These are phyloP conservation scores for Trichoderma afroharzianum DNA, from an alignment of 2,329 filamentous ascomycete species.

Conservation along the genomic window DNA sequence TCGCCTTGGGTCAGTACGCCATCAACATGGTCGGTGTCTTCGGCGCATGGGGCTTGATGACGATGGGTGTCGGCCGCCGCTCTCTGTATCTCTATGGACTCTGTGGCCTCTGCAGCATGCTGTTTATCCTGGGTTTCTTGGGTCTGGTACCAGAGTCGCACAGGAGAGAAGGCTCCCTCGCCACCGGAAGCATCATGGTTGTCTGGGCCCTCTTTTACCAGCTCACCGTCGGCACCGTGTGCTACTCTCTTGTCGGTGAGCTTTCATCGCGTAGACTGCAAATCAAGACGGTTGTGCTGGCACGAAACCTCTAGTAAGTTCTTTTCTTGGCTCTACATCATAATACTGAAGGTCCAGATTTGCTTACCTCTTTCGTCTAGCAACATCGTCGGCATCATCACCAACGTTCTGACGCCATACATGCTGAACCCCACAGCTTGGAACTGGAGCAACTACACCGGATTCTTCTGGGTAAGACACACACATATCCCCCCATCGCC, in stretches of 20 bases:
- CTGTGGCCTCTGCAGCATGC: conserved; percentile 68
- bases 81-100: conserved; percentile 74
- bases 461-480: conserved; percentile 71
- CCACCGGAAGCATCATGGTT: conserved; percentile 82
- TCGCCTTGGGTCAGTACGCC: conserved; percentile 61
- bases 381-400: conserved; percentile 79
- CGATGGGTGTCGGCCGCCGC: conserved; percentile 68
- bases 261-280: conserved; percentile 77
- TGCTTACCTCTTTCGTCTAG: conserved; percentile 31
- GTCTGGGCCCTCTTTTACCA: conserved; percentile 81
- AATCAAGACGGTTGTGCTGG: conserved; percentile 88
- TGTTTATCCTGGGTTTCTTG: conserved; percentile 80
- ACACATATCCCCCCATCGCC: too few relatives aligned
- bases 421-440: conserved; percentile 87
- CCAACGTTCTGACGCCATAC: conserved; percentile 79
- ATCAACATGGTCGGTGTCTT: conserved; percentile 80
- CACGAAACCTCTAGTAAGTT: conserved; percentile 67
- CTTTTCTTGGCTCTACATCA: too few relatives aligned
- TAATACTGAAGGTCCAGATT: background rate
- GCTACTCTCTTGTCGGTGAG: conserved; percentile 84
- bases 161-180: conserved; percentile 60
- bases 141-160: conserved; percentile 65
- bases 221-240: conserved; percentile 81
- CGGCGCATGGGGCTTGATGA: conserved; percentile 78
- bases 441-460: conserved; percentile 84